Percentiles rank a stretch among this genome's conserved stretches.
phyloP scores from a whole-genome alignment of 768 basidiomycete genomes.

The Rhodosporidiobolus odoratus region DNA sequence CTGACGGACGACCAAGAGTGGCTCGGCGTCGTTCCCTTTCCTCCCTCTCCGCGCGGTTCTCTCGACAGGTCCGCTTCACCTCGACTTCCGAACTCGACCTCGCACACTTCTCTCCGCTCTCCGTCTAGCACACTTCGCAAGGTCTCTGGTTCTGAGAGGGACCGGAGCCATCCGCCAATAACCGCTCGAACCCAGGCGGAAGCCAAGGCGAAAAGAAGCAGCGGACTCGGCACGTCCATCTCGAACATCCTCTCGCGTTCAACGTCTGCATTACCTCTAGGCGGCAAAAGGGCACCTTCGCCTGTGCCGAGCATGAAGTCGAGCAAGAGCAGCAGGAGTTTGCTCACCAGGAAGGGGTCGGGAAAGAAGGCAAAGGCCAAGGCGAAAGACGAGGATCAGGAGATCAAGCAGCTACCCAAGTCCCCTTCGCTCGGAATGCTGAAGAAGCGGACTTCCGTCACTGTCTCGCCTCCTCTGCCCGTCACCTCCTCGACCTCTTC shows the following conservation, averaged over 20 bases:
- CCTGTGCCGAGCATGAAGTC: slow-evolving; percentile 20
- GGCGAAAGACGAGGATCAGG: not conserved
- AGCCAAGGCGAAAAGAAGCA: slow-evolving; percentile 3
- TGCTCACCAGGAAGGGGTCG: slow-evolving; percentile 1
- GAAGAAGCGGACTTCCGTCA: not conserved
- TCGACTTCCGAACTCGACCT: not conserved
- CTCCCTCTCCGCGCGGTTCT: not conserved
- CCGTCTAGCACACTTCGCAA: not conserved
- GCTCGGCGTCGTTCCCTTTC: slow-evolving; percentile 34
- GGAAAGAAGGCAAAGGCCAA: not conserved
- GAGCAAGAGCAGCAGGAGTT: slow-evolving; percentile 13
- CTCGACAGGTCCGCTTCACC: not conserved
- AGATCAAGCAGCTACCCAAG: slow-evolving; percentile 1
- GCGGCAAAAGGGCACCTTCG: slow-evolving; percentile 18
- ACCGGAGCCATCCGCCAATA: slow-evolving; percentile 18
- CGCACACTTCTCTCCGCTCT: not conserved
- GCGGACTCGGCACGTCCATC: slow-evolving; percentile 10
- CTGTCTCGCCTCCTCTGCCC: not conserved
- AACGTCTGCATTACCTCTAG: slow-evolving; percentile 14
- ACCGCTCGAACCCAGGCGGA: slow-evolving; percentile 17
- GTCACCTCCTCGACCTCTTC: not conserved
- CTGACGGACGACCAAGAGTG: slow-evolving; percentile 14
- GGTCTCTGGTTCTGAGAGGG: not conserved
- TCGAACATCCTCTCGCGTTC: slow-evolving; percentile 19
- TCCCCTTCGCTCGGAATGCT: slow-evolving; percentile 9